Conservation (phyloP, 1,139 yeast species). For the Suhomyces anneliseae region DNA sequence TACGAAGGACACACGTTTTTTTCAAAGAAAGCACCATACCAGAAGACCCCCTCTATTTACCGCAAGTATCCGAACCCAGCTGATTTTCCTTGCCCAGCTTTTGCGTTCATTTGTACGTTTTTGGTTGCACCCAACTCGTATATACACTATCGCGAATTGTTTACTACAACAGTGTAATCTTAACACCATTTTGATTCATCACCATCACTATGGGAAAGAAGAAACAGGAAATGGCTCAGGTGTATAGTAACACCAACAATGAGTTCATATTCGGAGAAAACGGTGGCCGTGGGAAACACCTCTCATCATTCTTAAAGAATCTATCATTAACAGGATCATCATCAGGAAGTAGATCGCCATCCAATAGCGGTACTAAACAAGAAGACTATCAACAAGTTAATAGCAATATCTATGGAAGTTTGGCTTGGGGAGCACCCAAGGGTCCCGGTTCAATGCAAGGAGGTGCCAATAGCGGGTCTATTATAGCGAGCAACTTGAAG, state of each 20-base stretch:
- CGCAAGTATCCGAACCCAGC: too few species aligned
- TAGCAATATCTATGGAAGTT: constrained; percentile 43
- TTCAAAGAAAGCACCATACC: too few species aligned
- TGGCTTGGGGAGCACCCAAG: constrained; percentile 27
- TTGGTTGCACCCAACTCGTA: too few species aligned
- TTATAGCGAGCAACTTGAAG: constrained; percentile 11
- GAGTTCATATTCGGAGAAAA: constrained; percentile 68
- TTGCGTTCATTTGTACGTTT: too few species aligned
- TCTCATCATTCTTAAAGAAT: constrained; percentile 58
- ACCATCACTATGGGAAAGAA: constrained; percentile 39
- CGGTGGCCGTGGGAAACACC: constrained; percentile 66
- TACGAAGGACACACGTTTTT: too few species aligned
- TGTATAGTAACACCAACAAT: constrained; percentile 46
- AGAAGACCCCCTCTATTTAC: too few species aligned
- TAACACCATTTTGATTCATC: not conserved
- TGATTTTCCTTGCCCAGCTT: too few species aligned
- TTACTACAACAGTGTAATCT: too few species aligned
- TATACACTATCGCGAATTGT: too few species aligned
- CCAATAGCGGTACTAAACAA: constrained; percentile 11
- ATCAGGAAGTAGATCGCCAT: constrained; percentile 1
- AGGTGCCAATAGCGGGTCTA: constrained; percentile 19
- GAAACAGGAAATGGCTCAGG: constrained; percentile 60
- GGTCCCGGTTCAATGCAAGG: constrained; percentile 3
- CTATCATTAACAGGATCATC: constrained; percentile 36
- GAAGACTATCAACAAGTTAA: constrained; percentile 32